Base-by-base conservation (phyloP, 345 rosid genomes). In the Hevea brasiliensis region DNA sequence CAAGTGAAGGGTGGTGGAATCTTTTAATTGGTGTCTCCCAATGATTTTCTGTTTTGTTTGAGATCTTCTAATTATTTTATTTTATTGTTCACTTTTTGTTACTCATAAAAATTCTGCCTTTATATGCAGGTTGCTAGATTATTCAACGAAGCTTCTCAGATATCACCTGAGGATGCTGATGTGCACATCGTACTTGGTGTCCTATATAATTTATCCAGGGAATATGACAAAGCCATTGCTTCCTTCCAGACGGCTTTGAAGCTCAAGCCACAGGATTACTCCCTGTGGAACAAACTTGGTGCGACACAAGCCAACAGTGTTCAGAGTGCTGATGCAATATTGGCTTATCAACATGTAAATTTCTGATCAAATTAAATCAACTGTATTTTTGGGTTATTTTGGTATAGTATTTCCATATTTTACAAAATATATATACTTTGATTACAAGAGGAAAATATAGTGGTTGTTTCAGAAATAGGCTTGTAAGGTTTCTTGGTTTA, bases 301-400 rank as follows among this genome's bases (percentile, higher is more conserved):
- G 99, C 99, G 26, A 96, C 99, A 61, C 97, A 93, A 82, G 99
- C 98, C 71, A 96, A 96, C 81, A 96, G 99, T 79, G 92, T 93
- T 76, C 98, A 93, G 82, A 91, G 99, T 87, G 89, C 96, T 60
- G 98, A 96, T 88, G 99, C 99, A 61, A 96, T 96, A 83, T 81
- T 84, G 74, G 99, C 99, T 71, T 96, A 96, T 82, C 99, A 96
- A 74, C 91, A 78, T 89, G 98, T 93, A 81, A 51, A 62, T n/a
- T 14, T 65, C 35, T 60, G 44, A 32, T 24, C 67, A 44, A 51
- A 62, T 37, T 32, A 14, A 58, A 13, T 21, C 4, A 18, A 9
- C 13, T 60, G 2, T 66, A n/a, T 2, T 51, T 32, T 56, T 2
- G 13, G 50, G 48, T 37, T 10, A 32, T 32, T 42, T 13, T 32